Evolutionary conservation across 352 stramenopile genomes (phyloP).

Genomic region (Phytophthora melonis): DNA sequence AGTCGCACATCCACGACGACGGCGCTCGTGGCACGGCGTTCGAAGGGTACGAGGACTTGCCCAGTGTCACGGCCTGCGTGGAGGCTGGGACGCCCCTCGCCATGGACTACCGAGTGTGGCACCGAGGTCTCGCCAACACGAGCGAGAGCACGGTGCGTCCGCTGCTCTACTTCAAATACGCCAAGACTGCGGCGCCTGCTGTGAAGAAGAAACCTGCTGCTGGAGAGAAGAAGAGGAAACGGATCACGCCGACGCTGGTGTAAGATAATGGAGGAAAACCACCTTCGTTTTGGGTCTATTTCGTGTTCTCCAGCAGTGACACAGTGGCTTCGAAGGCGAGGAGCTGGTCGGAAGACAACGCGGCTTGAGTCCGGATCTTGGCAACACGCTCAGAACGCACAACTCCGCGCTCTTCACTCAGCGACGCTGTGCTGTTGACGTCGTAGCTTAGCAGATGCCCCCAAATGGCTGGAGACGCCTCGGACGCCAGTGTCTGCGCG

Average conservation of each 20-base stretch:
- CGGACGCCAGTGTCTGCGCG: constrained; percentile 46
- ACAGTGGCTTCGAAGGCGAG: constrained; percentile 39
- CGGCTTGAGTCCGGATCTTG: constrained; percentile 41
- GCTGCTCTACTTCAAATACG: constrained; percentile 82
- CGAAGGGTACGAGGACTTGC: constrained; percentile 55
- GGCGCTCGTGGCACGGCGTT: constrained; percentile 50
- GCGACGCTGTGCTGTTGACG: constrained; percentile 11
- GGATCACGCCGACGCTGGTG: constrained; percentile 44
- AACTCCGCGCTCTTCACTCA: constrained; percentile 7
- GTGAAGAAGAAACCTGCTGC: neutral
- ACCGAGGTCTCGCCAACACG: constrained; percentile 68
- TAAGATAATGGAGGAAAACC: constrained; percentile 5
- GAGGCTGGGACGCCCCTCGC: constrained; percentile 62
- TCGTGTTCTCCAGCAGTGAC: constrained; percentile 23
- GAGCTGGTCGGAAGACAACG: constrained; percentile 38
- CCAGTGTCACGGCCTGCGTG: constrained; percentile 65
- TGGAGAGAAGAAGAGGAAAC: constrained; percentile 43
- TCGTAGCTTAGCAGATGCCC: constrained; percentile 65
- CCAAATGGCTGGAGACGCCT: constrained; percentile 54
- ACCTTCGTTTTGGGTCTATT: constrained; percentile 21
- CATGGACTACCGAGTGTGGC: constrained; percentile 88
- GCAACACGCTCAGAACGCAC: constrained; percentile 25
- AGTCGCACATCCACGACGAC: constrained; percentile 61
- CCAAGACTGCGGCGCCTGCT: constrained; percentile 11
- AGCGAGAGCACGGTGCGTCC: constrained; percentile 54